phyloP scores from a whole-genome alignment of 495 filamentous ascomycete species.

The Aspergillus indologenus region DNA sequence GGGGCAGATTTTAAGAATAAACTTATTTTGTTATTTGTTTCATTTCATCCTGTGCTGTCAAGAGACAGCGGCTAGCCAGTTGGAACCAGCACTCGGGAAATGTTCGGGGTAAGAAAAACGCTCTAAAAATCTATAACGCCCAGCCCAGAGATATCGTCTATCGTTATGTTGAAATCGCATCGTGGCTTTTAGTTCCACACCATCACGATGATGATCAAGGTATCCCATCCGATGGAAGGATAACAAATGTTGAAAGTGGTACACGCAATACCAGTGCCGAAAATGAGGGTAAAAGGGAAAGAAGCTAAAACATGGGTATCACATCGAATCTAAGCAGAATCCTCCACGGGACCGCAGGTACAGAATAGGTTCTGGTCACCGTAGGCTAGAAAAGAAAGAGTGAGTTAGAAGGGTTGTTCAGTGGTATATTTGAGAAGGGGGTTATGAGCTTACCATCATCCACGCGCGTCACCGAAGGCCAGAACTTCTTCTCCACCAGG shows the following conservation, averaged over 20 bases:
- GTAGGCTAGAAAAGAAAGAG: conserved; percentile 53
- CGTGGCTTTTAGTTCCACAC: background rate
- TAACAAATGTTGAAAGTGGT: background rate
- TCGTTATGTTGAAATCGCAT: background rate
- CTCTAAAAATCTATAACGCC: background rate
- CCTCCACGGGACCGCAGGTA: conserved; percentile 80
- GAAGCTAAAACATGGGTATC: conserved; percentile 39
- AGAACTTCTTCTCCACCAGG: conserved; percentile 96
- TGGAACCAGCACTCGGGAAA: too few relatives aligned
- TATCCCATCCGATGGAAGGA: background rate
- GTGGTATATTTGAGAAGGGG: conserved; percentile 13
- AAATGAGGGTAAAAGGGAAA: conserved; percentile 2
- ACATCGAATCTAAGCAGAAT: conserved; percentile 38
- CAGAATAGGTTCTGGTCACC: conserved; percentile 94
- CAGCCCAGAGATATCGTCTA: background rate
- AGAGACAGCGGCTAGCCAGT: too few relatives aligned
- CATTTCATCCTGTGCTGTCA: too few relatives aligned
- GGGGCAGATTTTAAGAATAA: too few relatives aligned
- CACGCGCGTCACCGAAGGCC: conserved; percentile 84
- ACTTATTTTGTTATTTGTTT: too few relatives aligned
- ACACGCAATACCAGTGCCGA: background rate
- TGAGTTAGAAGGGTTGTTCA: conserved; percentile 8
- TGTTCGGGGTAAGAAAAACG: too few relatives aligned
- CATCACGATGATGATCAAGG: background rate
- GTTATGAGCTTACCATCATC: conserved; percentile 71